Evolutionary conservation across 768 basidiomycete species (phyloP).

Genomic region (Panus rudis): DNA sequence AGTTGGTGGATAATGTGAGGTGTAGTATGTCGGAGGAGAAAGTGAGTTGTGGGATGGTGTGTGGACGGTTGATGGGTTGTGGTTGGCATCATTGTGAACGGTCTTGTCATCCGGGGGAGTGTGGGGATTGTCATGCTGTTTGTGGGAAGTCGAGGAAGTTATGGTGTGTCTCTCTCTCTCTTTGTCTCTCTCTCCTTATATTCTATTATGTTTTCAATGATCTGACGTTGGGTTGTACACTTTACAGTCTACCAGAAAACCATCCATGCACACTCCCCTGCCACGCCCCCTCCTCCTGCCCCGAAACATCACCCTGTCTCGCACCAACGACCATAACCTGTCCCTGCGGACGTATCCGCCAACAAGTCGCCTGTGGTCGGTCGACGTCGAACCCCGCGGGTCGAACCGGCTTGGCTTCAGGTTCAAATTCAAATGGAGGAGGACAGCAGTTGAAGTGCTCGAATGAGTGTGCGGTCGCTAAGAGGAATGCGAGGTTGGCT

Average conservation of each 20-base stretch:
- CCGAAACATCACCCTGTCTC: conserved; percentile 73
- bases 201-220: neutral
- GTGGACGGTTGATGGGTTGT: conserved; percentile 72
- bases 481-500: conserved; percentile 83
- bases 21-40: conserved; percentile 88
- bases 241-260: conserved; percentile 50
- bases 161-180: conserved; percentile 45
- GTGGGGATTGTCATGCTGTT: conserved; percentile 65
- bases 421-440: too few species aligned
- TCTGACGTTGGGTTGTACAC: neutral
- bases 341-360: conserved; percentile 76
- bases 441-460: conserved; percentile 59
- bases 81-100: conserved; percentile 87
- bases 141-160: conserved; percentile 86
- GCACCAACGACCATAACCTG: conserved; percentile 64
- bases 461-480: conserved; percentile 75
- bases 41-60: conserved; percentile 78
- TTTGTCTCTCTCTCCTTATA: conserved; percentile 1
- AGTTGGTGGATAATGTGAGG: conserved; percentile 64
- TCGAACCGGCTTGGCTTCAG: conserved; percentile 31
- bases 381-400: conserved; percentile 38
- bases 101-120: conserved; percentile 75
- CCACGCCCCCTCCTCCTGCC: conserved; percentile 84
- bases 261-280: conserved; percentile 77
- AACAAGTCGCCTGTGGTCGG: conserved; percentile 67